phyloP scores from a whole-genome alignment of 371 early-diverging fungal species.

The Rhizopus arrhizus region DNA sequence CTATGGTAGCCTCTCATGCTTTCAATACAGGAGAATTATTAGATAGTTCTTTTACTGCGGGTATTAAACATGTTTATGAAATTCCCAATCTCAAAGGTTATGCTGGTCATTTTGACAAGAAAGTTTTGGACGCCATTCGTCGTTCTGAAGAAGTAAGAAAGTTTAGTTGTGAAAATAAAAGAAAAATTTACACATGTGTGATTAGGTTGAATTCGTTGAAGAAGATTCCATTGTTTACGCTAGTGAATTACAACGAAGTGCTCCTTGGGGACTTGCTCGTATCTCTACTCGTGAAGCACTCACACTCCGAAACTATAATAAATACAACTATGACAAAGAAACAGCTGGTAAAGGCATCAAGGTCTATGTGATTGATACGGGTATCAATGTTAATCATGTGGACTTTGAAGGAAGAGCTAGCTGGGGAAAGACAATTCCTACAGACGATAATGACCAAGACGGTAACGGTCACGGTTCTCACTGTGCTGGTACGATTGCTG shows the following conservation, averaged over 20 bases:
- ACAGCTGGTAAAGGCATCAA: slow-evolving; percentile 61
- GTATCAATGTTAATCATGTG: slow-evolving; percentile 59
- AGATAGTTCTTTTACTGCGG: slow-evolving; percentile 32
- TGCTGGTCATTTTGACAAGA: slow-evolving; percentile 73
- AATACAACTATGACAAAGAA: slow-evolving; percentile 65
- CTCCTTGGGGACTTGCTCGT: slow-evolving; percentile 92
- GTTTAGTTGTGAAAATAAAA: neutral
- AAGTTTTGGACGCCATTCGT: slow-evolving; percentile 71
- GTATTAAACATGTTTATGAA: slow-evolving; percentile 77
- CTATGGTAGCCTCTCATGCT: slow-evolving; percentile 25
- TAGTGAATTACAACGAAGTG: slow-evolving; percentile 67
- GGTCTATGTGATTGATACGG: slow-evolving; percentile 61
- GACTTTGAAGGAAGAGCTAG: slow-evolving; percentile 73
- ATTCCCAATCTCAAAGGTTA: slow-evolving; percentile 77
- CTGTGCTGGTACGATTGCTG: slow-evolving; percentile 93
- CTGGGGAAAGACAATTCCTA: slow-evolving; percentile 56
- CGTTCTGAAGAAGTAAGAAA: slow-evolving; percentile 50
- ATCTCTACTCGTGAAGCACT: slow-evolving; percentile 76
- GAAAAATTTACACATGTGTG: neutral
- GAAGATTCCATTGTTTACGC: slow-evolving; percentile 82
- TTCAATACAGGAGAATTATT: slow-evolving; percentile 22
- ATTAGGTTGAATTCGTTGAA: slow-evolving; percentile 87
- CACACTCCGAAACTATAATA: slow-evolving; percentile 65
- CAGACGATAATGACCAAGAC: slow-evolving; percentile 52
- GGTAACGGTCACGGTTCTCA: slow-evolving; percentile 82